phyloP scores from a whole-genome alignment of 306 rosid species.

The Cucurbita moschata region DNA sequence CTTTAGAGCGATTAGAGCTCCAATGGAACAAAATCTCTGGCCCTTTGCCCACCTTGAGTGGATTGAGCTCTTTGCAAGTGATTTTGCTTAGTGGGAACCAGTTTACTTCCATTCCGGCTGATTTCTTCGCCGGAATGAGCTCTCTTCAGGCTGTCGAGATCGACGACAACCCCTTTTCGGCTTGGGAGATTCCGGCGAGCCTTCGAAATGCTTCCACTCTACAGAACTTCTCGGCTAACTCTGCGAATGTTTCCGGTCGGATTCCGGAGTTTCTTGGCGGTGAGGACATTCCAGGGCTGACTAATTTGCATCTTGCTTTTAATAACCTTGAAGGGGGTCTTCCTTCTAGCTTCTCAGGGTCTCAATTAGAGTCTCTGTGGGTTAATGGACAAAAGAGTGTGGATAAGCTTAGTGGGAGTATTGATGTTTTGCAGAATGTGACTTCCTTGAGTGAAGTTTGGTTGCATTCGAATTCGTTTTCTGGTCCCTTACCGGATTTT shows the following conservation, averaged over 20 bases:
- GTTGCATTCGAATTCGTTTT: conserved; percentile 55
- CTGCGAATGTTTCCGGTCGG: conserved; percentile 46
- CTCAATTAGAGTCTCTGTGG: conserved; percentile 58
- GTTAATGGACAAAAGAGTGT: conserved; percentile 58
- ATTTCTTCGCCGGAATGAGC: conserved; percentile 42
- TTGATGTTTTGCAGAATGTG: conserved; percentile 53
- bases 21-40: conserved; percentile 70
- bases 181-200: conserved; percentile 49
- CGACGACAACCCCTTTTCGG: conserved; percentile 54
- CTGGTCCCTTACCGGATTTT: conserved; percentile 62
- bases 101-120: conserved; percentile 37
- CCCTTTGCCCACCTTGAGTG: conserved; percentile 46
- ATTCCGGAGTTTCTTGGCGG: conserved; percentile 41
- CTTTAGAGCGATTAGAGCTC: conserved; percentile 50
- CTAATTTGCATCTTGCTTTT: conserved; percentile 54
- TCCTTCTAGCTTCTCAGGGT: conserved; percentile 34
- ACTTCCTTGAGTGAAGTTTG: conserved; percentile 56
- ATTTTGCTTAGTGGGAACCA: conserved; percentile 35
- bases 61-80: conserved; percentile 32
- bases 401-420: conserved; percentile 34
- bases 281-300: conserved; percentile 34
- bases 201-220: conserved; percentile 36
- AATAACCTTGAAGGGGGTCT: conserved; percentile 46
- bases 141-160: conserved; percentile 45
- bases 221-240: conserved; percentile 67